Evolutionary conservation across 2,329 filamentous ascomycete genomes (phyloP).

Genomic region (Diaporthe citrichinensis): DNA sequence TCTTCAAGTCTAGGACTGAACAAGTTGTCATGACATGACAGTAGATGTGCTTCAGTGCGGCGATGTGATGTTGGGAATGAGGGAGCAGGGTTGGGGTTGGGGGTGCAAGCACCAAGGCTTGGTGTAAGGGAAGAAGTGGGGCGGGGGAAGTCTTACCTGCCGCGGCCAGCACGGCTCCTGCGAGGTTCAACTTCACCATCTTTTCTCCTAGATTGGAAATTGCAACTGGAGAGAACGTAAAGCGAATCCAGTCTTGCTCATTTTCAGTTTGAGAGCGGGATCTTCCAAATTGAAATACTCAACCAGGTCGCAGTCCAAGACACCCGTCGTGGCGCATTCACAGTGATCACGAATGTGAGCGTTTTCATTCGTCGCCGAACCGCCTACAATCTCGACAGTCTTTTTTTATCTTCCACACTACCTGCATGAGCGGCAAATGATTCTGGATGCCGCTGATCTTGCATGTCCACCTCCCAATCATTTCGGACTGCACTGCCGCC

Average conservation of each 20-base stretch:
- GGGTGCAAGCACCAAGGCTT: too few relatives aligned
- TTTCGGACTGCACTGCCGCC: neutral
- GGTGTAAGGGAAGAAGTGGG: neutral
- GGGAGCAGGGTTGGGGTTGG: neutral
- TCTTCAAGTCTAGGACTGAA: neutral
- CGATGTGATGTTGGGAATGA: neutral
- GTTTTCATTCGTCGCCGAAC: constrained; percentile 35
- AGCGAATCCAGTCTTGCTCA: neutral
- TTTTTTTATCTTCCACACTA: constrained; percentile 34
- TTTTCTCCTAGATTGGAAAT: neutral
- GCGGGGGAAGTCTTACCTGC: constrained; percentile 21
- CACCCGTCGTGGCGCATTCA: constrained; percentile 16
- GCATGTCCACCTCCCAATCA: constrained; percentile 23
- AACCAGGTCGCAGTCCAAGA: neutral
- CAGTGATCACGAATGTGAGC: constrained; percentile 29
- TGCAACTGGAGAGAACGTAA: neutral
- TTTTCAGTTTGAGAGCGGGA: neutral
- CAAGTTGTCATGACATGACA: neutral
- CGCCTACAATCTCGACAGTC: constrained; percentile 23
- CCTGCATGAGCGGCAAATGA: constrained; percentile 18
- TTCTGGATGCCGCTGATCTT: constrained; percentile 22
- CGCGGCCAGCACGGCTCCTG: constrained; percentile 36
- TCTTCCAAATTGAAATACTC: constrained; percentile 11
- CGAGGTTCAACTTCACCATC: constrained; percentile 18
- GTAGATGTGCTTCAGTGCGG: neutral